Percentiles rank a stretch among this genome's conserved stretches.
Evolutionary conservation across 2,329 filamentous ascomycete species (phyloP).

Genomic region (Apiospora rasikravindrae): DNA sequence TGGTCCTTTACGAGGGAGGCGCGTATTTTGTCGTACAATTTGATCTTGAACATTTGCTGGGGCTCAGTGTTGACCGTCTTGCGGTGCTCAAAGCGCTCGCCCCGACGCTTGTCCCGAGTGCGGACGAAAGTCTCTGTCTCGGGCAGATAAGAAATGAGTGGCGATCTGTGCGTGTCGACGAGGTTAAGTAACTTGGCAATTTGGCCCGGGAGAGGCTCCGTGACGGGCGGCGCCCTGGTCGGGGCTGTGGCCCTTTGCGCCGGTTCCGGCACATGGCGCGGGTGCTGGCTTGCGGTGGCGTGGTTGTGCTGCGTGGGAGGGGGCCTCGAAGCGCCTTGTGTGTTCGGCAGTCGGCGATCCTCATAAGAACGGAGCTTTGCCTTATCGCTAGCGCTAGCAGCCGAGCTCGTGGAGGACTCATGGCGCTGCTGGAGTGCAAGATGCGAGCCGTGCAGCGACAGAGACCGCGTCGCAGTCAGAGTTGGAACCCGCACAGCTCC

Average conservation of each 20-base stretch:
- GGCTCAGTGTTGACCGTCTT: background rate
- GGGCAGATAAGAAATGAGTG: background rate
- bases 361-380: background rate
- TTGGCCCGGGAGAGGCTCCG: background rate
- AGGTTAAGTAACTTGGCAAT: constrained; percentile 4
- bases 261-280: background rate
- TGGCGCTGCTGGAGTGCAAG: background rate
- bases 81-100: background rate
- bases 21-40: background rate
- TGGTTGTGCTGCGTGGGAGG: background rate
- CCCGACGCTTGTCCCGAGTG: background rate
- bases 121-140: background rate
- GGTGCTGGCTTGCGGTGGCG: background rate
- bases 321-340: background rate
- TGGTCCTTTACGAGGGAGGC: background rate
- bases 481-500: background rate
- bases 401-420: background rate
- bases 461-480: background rate
- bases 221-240: background rate
- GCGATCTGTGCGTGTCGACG: background rate
- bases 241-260: background rate
- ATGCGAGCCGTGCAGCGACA: background rate
- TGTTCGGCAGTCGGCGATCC: background rate
- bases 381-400: background rate
- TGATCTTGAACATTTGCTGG: background rate